These are phyloP conservation scores for Guadua angustifolia DNA, from an alignment of 176 grass and related monocot genomes.

Conservation along the genomic window DNA sequence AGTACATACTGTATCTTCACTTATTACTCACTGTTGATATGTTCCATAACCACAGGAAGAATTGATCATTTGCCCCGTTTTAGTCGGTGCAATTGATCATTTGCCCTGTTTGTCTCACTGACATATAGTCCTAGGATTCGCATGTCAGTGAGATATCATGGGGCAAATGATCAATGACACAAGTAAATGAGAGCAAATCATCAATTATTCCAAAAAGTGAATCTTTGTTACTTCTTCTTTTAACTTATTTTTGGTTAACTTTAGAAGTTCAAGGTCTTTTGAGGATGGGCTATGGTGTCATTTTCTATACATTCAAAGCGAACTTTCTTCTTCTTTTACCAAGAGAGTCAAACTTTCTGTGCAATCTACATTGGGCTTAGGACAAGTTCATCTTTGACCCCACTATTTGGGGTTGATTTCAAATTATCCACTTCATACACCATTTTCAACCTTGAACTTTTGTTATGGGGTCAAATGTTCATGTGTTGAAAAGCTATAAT, in stretches of 20 bases:
- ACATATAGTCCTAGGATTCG: no score
- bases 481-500: no score
- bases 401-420: background rate
- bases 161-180: no score
- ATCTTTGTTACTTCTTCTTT: background rate
- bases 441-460: background rate
- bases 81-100: no score
- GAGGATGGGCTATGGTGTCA: background rate
- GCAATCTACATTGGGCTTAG: no score
- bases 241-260: background rate
- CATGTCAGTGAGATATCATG: no score
- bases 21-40: background rate
- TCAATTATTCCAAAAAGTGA: background rate
- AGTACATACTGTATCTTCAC: slow-evolving; percentile 3
- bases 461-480: no score
- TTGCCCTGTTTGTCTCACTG: no score
- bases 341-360: background rate
- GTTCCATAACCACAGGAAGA: background rate
- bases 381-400: background rate
- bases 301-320: background rate
- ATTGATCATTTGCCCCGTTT: no score
- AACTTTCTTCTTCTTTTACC: background rate
- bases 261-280: background rate
- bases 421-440: background rate
- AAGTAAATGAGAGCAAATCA: no score